Evolutionary conservation across 441 rosid genomes (phyloP).

Genomic region (Hura crepitans): DNA sequence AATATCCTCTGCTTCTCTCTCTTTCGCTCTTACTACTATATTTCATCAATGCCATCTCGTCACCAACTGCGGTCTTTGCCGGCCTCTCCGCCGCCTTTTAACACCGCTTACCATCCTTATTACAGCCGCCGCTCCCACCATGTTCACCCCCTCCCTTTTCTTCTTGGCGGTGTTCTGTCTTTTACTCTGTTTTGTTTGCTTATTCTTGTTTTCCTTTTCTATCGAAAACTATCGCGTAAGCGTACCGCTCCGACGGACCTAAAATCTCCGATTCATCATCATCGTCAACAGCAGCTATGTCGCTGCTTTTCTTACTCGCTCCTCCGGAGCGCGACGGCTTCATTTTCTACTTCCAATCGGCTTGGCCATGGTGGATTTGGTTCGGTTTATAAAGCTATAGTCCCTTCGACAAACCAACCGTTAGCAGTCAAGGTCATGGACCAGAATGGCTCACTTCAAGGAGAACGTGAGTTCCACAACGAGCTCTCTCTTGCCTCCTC

Average conservation of each 20-base stretch:
- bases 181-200: conserved; percentile 35
- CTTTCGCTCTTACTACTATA: not conserved
- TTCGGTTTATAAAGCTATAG: conserved; percentile 61
- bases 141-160: conserved; percentile 31
- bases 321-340: conserved; percentile 66
- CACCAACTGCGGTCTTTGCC: conserved; percentile 28
- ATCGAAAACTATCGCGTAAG: conserved; percentile 51
- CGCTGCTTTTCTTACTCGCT: conserved; percentile 69
- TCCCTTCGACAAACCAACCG: conserved; percentile 36
- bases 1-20: conserved; percentile 17
- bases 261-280: conserved; percentile 28
- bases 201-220: conserved; percentile 45
- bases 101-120: conserved; percentile 15
- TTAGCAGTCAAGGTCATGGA: conserved; percentile 76
- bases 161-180: conserved; percentile 39
- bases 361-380: conserved; percentile 90
- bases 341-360: conserved; percentile 58
- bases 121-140: conserved; percentile 24
- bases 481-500: conserved; percentile 63
- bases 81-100: conserved; percentile 24
- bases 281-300: conserved; percentile 32
- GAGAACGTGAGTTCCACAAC: conserved; percentile 81
- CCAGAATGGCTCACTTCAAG: conserved; percentile 48
- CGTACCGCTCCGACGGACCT: conserved; percentile 65
- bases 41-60: conserved; percentile 53